A percentile compares a stretch with the other conserved stretches of the same genome.
phyloP scores from a whole-genome alignment of 2,329 filamentous ascomycete genomes.

The Chaetoscypha palmicola region DNA sequence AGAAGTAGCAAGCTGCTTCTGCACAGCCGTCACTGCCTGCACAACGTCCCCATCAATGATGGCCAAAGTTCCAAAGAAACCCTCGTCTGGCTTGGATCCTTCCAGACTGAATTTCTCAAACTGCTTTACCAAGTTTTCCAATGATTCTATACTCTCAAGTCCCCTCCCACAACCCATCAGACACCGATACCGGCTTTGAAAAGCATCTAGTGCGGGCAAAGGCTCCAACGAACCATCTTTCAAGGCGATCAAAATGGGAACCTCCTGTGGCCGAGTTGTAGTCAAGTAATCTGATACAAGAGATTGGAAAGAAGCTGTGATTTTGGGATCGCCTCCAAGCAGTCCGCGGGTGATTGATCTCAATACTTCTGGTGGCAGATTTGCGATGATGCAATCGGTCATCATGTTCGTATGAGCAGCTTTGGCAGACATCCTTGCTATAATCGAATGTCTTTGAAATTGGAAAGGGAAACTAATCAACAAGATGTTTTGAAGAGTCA shows the following conservation, averaged over 20 bases:
- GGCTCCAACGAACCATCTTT: background rate
- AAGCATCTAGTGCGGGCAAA: conserved; percentile 9
- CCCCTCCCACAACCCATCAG: conserved; percentile 31
- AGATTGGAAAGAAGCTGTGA: conserved; percentile 32
- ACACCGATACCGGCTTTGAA: conserved; percentile 26
- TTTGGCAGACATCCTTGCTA: conserved; percentile 13
- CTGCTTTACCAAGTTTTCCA: conserved; percentile 16
- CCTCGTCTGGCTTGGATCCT: background rate
- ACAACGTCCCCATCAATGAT: conserved; percentile 30
- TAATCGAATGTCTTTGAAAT: background rate
- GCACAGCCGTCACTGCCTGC: conserved; percentile 23
- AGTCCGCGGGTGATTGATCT: conserved; percentile 33
- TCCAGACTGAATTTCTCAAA: conserved; percentile 5
- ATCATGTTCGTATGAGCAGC: conserved; percentile 41
- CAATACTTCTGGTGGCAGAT: conserved; percentile 35
- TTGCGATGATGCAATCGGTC: conserved; percentile 40
- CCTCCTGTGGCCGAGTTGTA: conserved; percentile 19
- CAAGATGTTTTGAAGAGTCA: too few species aligned
- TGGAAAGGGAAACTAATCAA: too few species aligned
- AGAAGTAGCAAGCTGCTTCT: conserved; percentile 17
- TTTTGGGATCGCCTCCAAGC: conserved; percentile 25
- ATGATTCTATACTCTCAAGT: conserved; percentile 26
- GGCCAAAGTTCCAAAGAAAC: conserved; percentile 23
- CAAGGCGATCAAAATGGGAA: conserved; percentile 14
- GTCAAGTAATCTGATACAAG: conserved; percentile 28